Evolutionary conservation across 2,329 filamentous ascomycete species (phyloP), one percentile per base, ranked within the genome.

Genomic region (Phyllosticta citrichinensis): DNA sequence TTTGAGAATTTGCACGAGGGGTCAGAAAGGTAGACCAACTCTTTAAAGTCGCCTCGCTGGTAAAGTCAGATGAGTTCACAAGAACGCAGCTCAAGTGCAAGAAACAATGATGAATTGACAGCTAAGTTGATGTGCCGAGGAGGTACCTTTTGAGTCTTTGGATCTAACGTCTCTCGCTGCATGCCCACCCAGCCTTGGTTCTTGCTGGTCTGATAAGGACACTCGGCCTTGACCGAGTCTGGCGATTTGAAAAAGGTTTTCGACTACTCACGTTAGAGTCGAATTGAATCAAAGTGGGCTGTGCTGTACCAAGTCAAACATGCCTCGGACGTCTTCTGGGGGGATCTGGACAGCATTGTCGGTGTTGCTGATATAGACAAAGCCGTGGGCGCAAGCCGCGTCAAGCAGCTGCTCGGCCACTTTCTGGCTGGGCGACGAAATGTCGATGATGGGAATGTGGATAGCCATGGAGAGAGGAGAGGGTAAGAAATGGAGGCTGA

Each of bases 181-280:
- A 96, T 92, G 17, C 85, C 85, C 1, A 88, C 84, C 91, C 92
- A 99, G 62, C 93, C 94, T 52, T 86, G 84, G 70, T 97, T 97
- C 77, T 94, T 76, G 40, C 73, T 73, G 0, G 75, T 76, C 67
- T 85, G 81, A 64, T 97, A 96, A 11, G 82, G 83, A 69, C 87
- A 96, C 68, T 79, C 76, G 63, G 85, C 77, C 73, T 96, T 97
- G 65, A 91, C 87, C 63, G 86, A 83, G 0, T 79, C 61, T 0
- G 91, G 85, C 12, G 86, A 83, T 0, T 78, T 76, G 74, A 97
- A 96, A 68, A 95, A 88, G 56, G 81, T 80, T 66, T 80, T 82
- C 24, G 87, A 89, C 88, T 90, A 51, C 1, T 9, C 12, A n/a
- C 14, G 19, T 20, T 17, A 27, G 56, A 55, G 25, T 3, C 11